These are phyloP conservation scores for Triangularia verruculosa DNA, from an alignment of 2,329 filamentous ascomycete genomes.

Conservation along the genomic window DNA sequence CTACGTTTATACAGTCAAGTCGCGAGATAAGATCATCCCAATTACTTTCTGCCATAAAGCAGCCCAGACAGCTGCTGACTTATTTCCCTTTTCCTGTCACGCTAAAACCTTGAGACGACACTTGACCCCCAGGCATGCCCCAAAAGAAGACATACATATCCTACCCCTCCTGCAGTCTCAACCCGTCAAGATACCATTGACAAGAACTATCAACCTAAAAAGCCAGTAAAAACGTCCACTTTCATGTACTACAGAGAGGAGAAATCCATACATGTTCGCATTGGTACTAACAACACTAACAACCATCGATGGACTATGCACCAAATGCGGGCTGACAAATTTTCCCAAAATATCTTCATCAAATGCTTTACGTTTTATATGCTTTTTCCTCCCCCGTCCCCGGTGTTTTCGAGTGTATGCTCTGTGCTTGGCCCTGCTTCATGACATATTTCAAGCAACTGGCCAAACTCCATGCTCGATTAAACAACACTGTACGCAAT, in stretches of 20 bases:
- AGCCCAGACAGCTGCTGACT: too few relatives aligned
- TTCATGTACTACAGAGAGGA: background rate
- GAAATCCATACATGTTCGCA: background rate
- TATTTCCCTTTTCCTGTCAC: too few relatives aligned
- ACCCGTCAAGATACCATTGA: too few relatives aligned
- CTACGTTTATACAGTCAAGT: too few relatives aligned
- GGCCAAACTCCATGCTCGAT: constrained; percentile 27
- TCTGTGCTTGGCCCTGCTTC: background rate
- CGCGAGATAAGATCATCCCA: too few relatives aligned
- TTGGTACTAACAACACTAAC: background rate
- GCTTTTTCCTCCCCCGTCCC: background rate
- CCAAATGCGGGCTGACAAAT: background rate
- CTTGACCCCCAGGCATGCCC: too few relatives aligned
- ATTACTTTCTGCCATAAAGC: too few relatives aligned
- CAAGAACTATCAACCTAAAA: too few relatives aligned
- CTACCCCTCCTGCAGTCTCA: too few relatives aligned
- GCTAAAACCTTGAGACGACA: too few relatives aligned
- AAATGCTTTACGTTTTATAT: background rate
- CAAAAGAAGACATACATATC: too few relatives aligned
- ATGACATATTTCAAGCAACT: background rate
- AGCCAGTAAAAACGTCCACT: too few relatives aligned
- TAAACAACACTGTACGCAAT: constrained; percentile 24
- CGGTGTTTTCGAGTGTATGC: background rate
- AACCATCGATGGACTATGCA: background rate
- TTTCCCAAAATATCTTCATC: background rate